A percentile compares a stretch with the other conserved stretches of the same genome.
phyloP scores from a whole-genome alignment of 768 basidiomycete species.

The Psilocybe azurescens region DNA sequence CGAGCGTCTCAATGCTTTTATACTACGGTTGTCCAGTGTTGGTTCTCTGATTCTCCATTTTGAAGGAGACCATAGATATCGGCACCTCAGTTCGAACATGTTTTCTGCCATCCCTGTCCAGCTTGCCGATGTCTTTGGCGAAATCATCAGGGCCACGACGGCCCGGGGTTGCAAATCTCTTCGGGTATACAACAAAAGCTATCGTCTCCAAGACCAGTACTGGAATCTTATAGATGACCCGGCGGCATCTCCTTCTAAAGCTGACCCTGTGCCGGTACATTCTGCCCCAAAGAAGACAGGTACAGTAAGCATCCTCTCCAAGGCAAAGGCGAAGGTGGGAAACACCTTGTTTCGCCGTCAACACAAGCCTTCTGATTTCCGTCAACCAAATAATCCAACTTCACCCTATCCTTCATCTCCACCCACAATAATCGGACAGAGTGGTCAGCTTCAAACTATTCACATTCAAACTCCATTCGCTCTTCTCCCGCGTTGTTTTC shows the following conservation, averaged over 20 bases:
- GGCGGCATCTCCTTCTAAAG: neutral
- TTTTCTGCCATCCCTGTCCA: conserved; percentile 2
- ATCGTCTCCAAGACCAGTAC: conserved; percentile 3
- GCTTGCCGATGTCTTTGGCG: conserved; percentile 4
- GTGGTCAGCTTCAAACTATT: neutral
- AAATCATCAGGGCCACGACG: neutral
- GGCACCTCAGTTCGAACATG: conserved; percentile 4
- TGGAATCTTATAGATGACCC: neutral
- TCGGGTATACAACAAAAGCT: conserved; percentile 10
- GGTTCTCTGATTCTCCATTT: conserved; percentile 4
- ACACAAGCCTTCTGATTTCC: neutral
- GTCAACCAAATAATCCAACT: neutral
- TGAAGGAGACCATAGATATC: conserved; percentile 4
- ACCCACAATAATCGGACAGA: neutral
- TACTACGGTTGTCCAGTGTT: neutral
- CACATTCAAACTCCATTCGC: conserved; percentile 17
- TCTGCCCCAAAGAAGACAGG: neutral
- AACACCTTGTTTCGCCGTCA: neutral
- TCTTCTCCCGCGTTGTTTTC: conserved; percentile 14
- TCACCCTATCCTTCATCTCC: conserved; percentile 1
- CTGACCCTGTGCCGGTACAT: neutral
- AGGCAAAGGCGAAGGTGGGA: neutral
- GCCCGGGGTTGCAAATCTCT: conserved; percentile 4
- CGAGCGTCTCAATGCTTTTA: neutral
- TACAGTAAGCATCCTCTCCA: neutral